Evolutionary conservation across 2,329 filamentous ascomycete genomes (phyloP), one percentile per base, ranked within the genome.

Genomic region (Epichloe hybrida): DNA sequence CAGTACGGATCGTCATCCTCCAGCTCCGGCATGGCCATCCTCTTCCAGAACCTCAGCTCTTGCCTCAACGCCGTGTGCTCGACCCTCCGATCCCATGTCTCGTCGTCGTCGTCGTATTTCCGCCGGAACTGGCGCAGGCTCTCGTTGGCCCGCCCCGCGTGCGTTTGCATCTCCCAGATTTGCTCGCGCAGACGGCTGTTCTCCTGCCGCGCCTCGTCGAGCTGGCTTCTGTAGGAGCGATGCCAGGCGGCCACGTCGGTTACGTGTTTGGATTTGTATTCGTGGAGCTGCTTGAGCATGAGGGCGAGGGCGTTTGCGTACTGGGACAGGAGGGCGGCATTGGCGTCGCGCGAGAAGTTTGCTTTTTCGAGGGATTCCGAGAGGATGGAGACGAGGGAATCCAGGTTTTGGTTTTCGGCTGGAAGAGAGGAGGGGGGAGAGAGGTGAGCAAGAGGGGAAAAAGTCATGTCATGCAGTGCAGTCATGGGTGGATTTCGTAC

Each of bases 131-230:
- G 65, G 39, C 80, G 76, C 51, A 84, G 66, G 53, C 69, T 64
- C 52, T 76, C 75, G 59, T 82, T 83, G 21, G 79, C 80, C 12
- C 67, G 69, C 45, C 71, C 71, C 23, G 81, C 80, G 56, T 79
- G 75, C 40, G 73, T 72, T 59, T 82, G 77, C 77, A 83, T 81
- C 57, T 81, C 77, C 73, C 79, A 81, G 58, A 84, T 81, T 64
- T 83, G 79, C 58, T 81, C 77, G 49, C 80, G 77, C 48, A 84
- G 71, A 2, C 74, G 72, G 53, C 72, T 72, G 59, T 84, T 84
- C 66, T 83, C 80, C 56, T 76, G 76, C 4, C 81, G 79, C 45
- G 80, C 79, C 60, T 81, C 79, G 56, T 79, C 79, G 38, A 84
- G 74, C 66, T 84, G 81, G 27, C 73, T 67, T 7, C 81, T 77